These are phyloP conservation scores for Actinomortierella ambigua DNA, from an alignment of 371 early-diverging fungal genomes.

Conservation along the genomic window DNA sequence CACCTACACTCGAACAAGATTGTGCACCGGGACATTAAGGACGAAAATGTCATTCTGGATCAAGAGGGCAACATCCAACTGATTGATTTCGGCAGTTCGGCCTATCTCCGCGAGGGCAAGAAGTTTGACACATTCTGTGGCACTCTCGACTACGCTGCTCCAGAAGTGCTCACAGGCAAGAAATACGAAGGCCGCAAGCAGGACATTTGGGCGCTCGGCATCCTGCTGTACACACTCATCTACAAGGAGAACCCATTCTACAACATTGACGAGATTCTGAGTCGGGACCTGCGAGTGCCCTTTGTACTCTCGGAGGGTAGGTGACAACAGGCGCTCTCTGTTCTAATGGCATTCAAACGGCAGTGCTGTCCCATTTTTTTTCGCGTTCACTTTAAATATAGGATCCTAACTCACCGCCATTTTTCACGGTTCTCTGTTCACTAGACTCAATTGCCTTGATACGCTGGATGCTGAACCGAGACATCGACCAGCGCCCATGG, in stretches of 20 bases:
- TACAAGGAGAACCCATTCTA: slow-evolving; percentile 86
- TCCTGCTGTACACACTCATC: slow-evolving; percentile 81
- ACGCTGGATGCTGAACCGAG: slow-evolving; percentile 35
- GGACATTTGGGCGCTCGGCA: slow-evolving; percentile 87
- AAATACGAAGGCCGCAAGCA: slow-evolving; percentile 78
- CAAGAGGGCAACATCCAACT: slow-evolving; percentile 58
- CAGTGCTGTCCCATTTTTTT: neutral
- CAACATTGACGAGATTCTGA: slow-evolving; percentile 75
- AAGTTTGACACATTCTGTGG: slow-evolving; percentile 78
- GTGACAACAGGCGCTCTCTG: no score
- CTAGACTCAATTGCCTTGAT: slow-evolving; percentile 39
- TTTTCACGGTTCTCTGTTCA: no score
- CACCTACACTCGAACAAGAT: slow-evolving; percentile 74
- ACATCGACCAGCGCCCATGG: slow-evolving; percentile 37
- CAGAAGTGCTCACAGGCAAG: slow-evolving; percentile 72
- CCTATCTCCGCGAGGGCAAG: slow-evolving; percentile 62
- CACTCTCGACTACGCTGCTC: slow-evolving; percentile 76
- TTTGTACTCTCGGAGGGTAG: slow-evolving; percentile 69
- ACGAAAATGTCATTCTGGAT: slow-evolving; percentile 76
- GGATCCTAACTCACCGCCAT: no score
- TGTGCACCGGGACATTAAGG: slow-evolving; percentile 81
- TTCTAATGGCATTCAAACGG: no score
- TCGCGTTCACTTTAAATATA: neutral
- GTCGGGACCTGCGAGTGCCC: slow-evolving; percentile 67
- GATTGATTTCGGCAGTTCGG: slow-evolving; percentile 80